Evolutionary conservation across 2,329 filamentous ascomycete genomes (phyloP).

Genomic region (Ceratocystis destructans): DNA sequence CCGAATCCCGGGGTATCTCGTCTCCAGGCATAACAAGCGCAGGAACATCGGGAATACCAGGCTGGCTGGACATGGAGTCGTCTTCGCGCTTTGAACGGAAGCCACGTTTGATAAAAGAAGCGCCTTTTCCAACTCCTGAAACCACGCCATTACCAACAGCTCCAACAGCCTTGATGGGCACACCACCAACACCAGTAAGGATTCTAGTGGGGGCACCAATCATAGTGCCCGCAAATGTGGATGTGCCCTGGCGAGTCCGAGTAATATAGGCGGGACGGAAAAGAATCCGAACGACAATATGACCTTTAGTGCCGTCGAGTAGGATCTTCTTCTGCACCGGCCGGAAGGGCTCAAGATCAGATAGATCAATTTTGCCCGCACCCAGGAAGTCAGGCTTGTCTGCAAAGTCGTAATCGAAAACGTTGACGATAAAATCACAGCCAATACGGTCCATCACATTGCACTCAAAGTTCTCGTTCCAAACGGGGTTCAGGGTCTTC

Average conservation of each 20-base stretch:
- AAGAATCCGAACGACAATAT: constrained; percentile 66
- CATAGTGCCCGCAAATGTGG: constrained; percentile 86
- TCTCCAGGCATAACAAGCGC: constrained; percentile 25
- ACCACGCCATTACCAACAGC: constrained; percentile 50
- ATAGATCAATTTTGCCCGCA: constrained; percentile 58
- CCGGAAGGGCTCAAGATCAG: constrained; percentile 71
- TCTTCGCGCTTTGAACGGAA: constrained; percentile 61
- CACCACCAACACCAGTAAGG: constrained; percentile 65
- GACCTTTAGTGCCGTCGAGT: constrained; percentile 81
- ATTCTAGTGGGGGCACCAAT: constrained; percentile 72
- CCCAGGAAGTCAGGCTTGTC: constrained; percentile 91
- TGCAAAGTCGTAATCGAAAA: constrained; percentile 95
- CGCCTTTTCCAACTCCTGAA: constrained; percentile 60
- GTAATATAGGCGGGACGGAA: constrained; percentile 91
- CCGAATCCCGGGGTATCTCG: constrained; percentile 20
- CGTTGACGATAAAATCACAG: constrained; percentile 66
- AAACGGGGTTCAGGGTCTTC: constrained; percentile 86
- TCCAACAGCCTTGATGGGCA: constrained; percentile 80
- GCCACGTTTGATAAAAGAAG: constrained; percentile 77
- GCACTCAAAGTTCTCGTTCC: constrained; percentile 94
- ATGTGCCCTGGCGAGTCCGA: constrained; percentile 73
- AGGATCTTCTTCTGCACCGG: constrained; percentile 59
- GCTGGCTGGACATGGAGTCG: constrained; percentile 32
- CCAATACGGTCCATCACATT: constrained; percentile 70
- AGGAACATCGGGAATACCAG: constrained; percentile 31